Evolutionary conservation across 1,139 yeast species (phyloP), one percentile per base, ranked within the genome.

Genomic region (Taiozyma sp.): DNA sequence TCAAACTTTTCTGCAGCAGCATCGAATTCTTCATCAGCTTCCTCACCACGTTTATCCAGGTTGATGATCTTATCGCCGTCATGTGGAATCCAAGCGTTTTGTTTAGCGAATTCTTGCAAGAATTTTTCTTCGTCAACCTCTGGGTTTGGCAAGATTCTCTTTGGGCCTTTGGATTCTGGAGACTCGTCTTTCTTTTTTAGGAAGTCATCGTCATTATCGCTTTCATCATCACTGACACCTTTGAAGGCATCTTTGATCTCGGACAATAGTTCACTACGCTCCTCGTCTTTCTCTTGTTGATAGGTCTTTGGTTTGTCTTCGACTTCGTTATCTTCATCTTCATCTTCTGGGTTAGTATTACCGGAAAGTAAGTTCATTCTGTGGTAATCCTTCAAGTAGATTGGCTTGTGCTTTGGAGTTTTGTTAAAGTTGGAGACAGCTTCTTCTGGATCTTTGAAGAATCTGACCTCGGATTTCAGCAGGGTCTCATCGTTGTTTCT

Each of bases 1-100:
- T 95, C 99, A 62, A 89, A 90, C 60, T 81, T 74, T 59, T 95
- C 99, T 3, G 86, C 97, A 1, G 95, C 95, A 48, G 88, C 88
- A 47, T 91, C 98, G 65, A 91, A 93, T 50, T 86, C 91, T 47
- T 86, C 95, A 59, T 89, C 96, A 55, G 70, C 74, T 43, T 67
- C 69, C 22, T 57, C 57, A 29, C 67, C 64, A n/a, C 58, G 56
- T 47, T 76, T 73, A 52, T 84, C 87, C 45, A 87, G 72, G 44
- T 82, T 68, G 39, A 81, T 69, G 5, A 74, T 74, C 62, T 80
- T 79, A 57, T 81, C 73, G 42, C 79, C 79, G 28, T 73, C 65
- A 47, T 70, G 68, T 35, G 97, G 96, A 52, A 90, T 80, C 99
- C 99, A 93, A 0, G 97, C 97, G 60, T 85, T 88, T 53, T 76